Conservation (phyloP, 164 flowering plant genomes). For the Paratinospora sagittata region DNA sequence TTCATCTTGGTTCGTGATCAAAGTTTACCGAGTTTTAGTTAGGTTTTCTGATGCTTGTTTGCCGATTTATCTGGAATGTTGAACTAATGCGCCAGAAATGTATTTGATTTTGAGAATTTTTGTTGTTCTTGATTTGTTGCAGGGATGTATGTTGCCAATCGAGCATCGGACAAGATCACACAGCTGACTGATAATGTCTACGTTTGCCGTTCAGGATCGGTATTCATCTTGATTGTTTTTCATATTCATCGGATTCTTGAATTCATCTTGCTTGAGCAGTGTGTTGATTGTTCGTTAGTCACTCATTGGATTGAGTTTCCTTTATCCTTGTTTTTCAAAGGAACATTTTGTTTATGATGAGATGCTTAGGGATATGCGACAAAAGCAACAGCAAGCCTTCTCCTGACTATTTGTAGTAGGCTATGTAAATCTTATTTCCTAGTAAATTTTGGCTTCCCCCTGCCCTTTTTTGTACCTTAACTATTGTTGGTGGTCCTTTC, state of each 20-base stretch:
- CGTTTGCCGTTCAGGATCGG: conserved; percentile 91
- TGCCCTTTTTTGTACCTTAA: too few relatives aligned
- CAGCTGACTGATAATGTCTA: conserved; percentile 88
- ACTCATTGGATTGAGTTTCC: too few relatives aligned
- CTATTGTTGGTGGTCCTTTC: too few relatives aligned
- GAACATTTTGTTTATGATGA: neutral
- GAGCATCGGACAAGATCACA: conserved; percentile 89
- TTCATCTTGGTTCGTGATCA: neutral
- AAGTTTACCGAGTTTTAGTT: neutral
- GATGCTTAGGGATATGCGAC: too few relatives aligned
- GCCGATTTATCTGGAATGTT: neutral
- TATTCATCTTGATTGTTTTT: conserved; percentile 13
- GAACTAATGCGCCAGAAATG: neutral
- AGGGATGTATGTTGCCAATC: conserved; percentile 87
- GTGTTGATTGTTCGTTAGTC: neutral
- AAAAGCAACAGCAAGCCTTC: too few relatives aligned
- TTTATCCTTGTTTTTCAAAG: neutral
- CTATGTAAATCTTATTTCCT: too few relatives aligned
- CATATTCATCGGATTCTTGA: neutral
- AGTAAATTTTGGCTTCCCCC: too few relatives aligned
- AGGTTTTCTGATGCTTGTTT: neutral
- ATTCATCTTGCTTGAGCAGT: neutral
- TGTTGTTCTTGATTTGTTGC: neutral
- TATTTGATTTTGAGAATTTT: neutral
- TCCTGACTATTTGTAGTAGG: too few relatives aligned